Base-by-base conservation (phyloP, 768 basidiomycete species). In the Calocybe gangraenosa region DNA sequence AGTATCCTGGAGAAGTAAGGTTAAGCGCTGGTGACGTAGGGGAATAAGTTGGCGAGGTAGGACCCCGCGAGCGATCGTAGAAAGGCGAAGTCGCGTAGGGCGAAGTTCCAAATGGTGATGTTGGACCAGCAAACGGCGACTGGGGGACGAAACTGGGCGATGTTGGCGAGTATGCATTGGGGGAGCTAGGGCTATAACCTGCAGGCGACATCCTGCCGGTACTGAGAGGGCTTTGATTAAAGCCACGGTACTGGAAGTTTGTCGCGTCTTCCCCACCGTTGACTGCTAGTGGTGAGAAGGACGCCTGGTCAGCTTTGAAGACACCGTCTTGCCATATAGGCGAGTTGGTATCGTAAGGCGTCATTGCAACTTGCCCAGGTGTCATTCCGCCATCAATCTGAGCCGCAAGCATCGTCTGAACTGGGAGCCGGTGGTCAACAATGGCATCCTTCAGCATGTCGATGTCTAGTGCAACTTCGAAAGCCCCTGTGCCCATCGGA, bases 371-470 rank as follows among this genome's bases (percentile, higher is more conserved):
- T 58, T 89, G 87, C 18, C 87, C 89, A 2, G 90, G 90, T 0
- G 91, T 92, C 81, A 93, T 93, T 17, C 86, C 90, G 20, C 87
- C 89, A 39, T 93, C 92, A 2, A 79, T 76, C 45, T 84, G 87
- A 2, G 84, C 81, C 6, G 83, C 78, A 39, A 92, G 70, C 76
- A 88, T 82, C 7, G 78, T 81, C 54, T 89, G 87, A 3, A 89
- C 85, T 0, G 92, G 92, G 14, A 96, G 72, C 19, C 93, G 87
- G 59, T 95, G 92, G 63, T 99, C 96, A 40, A 97, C 88, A 44
- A 97, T 92, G 32, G 96, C 94, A 48, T 98, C 95, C 74, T 96
- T 96, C 57, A 99, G 74, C 92, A 98, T 95, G 54, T 94, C 89
- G 58, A 97, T 90, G 64, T 99, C 96, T 39, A 99, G 77, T 0